Evolutionary conservation across 2,329 filamentous ascomycete species (phyloP).

Genomic region (Penicillium italicum): DNA sequence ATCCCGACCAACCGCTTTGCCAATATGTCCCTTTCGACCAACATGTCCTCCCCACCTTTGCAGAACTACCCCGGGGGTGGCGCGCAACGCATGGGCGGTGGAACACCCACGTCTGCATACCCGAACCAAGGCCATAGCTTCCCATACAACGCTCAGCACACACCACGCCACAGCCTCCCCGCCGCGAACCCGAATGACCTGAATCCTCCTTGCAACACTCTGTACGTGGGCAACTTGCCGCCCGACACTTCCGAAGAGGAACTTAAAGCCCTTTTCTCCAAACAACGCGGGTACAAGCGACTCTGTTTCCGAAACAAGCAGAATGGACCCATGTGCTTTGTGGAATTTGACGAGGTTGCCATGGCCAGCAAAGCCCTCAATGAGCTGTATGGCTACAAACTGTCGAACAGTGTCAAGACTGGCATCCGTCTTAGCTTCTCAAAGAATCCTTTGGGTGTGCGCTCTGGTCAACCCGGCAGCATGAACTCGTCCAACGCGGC

Average conservation of each 20-base stretch:
- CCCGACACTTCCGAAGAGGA: slow-evolving; percentile 93
- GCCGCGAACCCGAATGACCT: slow-evolving; percentile 92
- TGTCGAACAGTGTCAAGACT: slow-evolving; percentile 90
- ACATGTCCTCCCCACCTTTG: slow-evolving; percentile 54
- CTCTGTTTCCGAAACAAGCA: slow-evolving; percentile 92
- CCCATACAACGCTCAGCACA: slow-evolving; percentile 56
- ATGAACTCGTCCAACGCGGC: slow-evolving; percentile 51
- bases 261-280: slow-evolving; percentile 87
- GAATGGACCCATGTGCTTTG: slow-evolving; percentile 97
- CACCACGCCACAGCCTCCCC: slow-evolving; percentile 67
- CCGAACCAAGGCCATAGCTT: slow-evolving; percentile 55
- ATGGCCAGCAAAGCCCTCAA: slow-evolving; percentile 88
- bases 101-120: slow-evolving; percentile 53
- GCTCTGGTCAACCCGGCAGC: slow-evolving; percentile 65
- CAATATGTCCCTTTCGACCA: slow-evolving; percentile 69
- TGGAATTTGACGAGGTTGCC: slow-evolving; percentile 92
- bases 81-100: slow-evolving; percentile 44
- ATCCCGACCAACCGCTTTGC: slow-evolving; percentile 67
- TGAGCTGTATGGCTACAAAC: slow-evolving; percentile 78
- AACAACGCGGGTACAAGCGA: slow-evolving; percentile 90
- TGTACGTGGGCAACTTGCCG: slow-evolving; percentile 96
- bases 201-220: slow-evolving; percentile 94
- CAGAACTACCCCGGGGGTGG: slow-evolving; percentile 53
- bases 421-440: slow-evolving; percentile 95
- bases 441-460: slow-evolving; percentile 92